phyloP scores from a whole-genome alignment of 1,284 basidiomycete genomes.

The Microbotryum violaceum region DNA sequence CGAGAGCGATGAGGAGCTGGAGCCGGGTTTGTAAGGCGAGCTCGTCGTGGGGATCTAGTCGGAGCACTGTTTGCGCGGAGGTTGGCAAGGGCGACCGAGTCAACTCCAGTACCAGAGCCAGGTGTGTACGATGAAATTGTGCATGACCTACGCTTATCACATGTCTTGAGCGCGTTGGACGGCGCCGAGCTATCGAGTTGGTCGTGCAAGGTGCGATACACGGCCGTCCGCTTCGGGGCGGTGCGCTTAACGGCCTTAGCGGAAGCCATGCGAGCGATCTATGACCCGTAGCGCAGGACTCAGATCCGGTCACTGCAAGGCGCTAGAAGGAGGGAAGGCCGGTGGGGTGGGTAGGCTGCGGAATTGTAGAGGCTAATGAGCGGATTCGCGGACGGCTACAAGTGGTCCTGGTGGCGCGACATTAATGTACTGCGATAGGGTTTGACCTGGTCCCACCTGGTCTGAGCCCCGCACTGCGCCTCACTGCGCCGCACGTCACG shows the following conservation, averaged over 20 bases:
- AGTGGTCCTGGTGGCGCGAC: too few species aligned
- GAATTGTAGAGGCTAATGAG: too few species aligned
- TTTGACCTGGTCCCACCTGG: too few species aligned
- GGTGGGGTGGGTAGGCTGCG: too few species aligned
- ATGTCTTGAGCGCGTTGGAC: constrained; percentile 17
- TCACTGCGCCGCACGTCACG: too few species aligned
- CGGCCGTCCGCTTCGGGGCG: neutral
- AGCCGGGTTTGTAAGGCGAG: constrained; percentile 25
- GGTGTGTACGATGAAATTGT: neutral
- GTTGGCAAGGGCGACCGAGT: neutral
- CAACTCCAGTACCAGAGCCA: neutral
- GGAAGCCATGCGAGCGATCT: too few species aligned
- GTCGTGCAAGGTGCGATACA: constrained; percentile 25
- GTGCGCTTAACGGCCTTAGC: neutral
- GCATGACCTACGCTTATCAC: constrained; percentile 11
- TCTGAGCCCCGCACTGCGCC: too few species aligned
- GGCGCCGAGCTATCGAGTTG: constrained; percentile 13
- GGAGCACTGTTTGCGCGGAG: constrained; percentile 24
- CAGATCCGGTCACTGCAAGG: too few species aligned
- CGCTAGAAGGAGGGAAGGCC: too few species aligned
- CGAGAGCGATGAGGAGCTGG: constrained; percentile 32
- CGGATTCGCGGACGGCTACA: too few species aligned
- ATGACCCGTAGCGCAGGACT: too few species aligned
- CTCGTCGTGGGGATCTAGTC: constrained; percentile 17
- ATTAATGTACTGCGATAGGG: too few species aligned